Base-by-base conservation (phyloP, 2,329 filamentous ascomycete species). In the Aspergillus fijiensis region DNA sequence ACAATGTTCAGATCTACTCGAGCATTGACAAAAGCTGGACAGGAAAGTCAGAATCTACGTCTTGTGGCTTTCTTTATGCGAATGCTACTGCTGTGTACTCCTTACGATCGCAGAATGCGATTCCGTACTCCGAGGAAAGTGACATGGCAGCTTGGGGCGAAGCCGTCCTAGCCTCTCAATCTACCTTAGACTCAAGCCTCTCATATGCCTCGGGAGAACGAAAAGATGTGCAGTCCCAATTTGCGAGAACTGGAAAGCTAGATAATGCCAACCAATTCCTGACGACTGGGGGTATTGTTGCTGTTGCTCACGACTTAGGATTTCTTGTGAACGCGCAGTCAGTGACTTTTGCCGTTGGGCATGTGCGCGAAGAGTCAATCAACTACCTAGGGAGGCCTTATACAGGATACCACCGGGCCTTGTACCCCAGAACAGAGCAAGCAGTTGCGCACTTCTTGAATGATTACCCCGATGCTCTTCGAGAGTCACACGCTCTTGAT, bases 21-120 rank as follows among this genome's bases (percentile, higher is more conserved):
- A 76, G 77, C 60, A 79, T 81, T 29, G 79, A 80, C 61, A 76
- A 74, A 21, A 73, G 73, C 51, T 81, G 78, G 77, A 72, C 76
- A n/a, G 79, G 78, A 11, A 69, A 68, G 21, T 66, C 69, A 49
- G 61, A 61, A 31, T 68, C 59, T 12, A 69, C 70, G 11, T 60
- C 59, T 14, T 55, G 68, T 14, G 60, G 56, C n/a, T 72, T 74
- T 49, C 62, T 70, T 25, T 60, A 66, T 4, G 49, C 61, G 29
- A 65, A 69, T 19, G 54, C 65, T 42, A 67, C 74, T 31, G 60
- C 67, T 4, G 63, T 78, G 49, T 78, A 74, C 56, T 67, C 70
- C 7, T 64, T 79, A 23, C 68, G 64, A 9, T 70, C 73, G 10
- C 60, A 73, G 35, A 68, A 74, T 63, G 69, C 72, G 19, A 57